Percentiles rank a stretch among this genome's conserved stretches.
Evolutionary conservation across 768 basidiomycete species (phyloP).

Genomic region (Rhodocollybia butyracea): DNA sequence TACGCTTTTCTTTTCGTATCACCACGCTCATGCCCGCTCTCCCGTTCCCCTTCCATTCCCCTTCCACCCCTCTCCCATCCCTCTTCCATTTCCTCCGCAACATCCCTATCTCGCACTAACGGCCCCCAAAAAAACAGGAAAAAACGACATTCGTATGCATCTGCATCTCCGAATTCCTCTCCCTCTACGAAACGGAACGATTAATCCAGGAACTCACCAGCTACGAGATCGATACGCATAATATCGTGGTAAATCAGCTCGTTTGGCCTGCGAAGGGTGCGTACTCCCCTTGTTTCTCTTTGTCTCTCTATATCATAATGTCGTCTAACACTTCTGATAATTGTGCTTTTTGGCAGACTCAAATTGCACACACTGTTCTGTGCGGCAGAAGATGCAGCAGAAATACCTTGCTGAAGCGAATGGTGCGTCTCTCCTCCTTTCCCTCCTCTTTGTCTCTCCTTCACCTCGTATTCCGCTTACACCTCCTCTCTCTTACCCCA

Average conservation of each 20-base stretch:
- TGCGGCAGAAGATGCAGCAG: conserved; percentile 96
- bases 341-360: conserved; percentile 49
- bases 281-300: conserved; percentile 21
- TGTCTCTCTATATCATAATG: not conserved
- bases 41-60: too few species aligned
- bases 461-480: too few species aligned
- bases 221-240: conserved; percentile 97
- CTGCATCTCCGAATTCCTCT: conserved; percentile 97
- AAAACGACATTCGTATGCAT: conserved; percentile 99
- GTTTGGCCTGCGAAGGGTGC: conserved; percentile 88
- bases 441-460: conserved; percentile 65
- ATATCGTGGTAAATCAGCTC: conserved; percentile 97
- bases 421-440: conserved; percentile 36
- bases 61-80: not conserved
- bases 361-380: conserved; percentile 92
- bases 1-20: not conserved
- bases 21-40: too few species aligned
- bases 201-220: conserved; percentile 93
- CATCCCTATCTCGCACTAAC: too few species aligned
- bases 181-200: conserved; percentile 97
- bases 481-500: conserved; percentile 46
- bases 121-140: too few species aligned
- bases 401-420: conserved; percentile 96
- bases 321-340: not conserved
- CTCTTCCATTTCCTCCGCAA: not conserved